A percentile compares a stretch with the other conserved stretches of the same genome.
Conservation (phyloP, 495 filamentous ascomycete species). For the Penicillium lagena region DNA sequence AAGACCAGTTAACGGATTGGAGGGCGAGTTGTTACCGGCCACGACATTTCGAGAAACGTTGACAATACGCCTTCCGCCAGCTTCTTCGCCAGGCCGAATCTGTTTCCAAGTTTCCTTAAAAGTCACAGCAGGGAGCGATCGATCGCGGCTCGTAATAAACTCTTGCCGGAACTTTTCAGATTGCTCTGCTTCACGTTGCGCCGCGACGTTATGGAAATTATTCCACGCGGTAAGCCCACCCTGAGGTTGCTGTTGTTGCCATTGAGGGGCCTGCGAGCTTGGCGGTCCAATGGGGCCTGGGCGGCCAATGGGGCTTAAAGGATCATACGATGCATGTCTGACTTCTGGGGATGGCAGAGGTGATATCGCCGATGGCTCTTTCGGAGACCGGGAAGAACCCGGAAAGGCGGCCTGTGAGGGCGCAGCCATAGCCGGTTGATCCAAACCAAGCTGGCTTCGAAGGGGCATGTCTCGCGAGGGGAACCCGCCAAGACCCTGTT, state of each 20-base stretch:
- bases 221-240: conserved; percentile 40
- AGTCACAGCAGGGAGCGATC: conserved; percentile 30
- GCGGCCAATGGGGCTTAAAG: conserved; percentile 31
- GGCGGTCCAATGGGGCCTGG: conserved; percentile 51
- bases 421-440: conserved; percentile 26
- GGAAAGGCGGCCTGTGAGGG: conserved; percentile 24
- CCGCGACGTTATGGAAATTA: conserved; percentile 36
- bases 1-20: conserved; percentile 28
- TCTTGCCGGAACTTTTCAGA: conserved; percentile 31
- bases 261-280: conserved; percentile 27
- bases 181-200: conserved; percentile 38
- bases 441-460: conserved; percentile 31
- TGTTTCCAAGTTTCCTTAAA: conserved; percentile 64
- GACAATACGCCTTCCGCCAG: conserved; percentile 3
- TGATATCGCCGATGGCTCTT: conserved; percentile 24
- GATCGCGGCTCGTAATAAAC: conserved; percentile 27
- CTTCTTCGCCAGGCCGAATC: conserved; percentile 37
- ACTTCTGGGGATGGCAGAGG: conserved; percentile 31
- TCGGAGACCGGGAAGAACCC: conserved; percentile 19
- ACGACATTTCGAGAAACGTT: background rate
- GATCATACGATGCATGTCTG: conserved; percentile 28
- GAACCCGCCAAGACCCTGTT: conserved; percentile 50
- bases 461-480: conserved; percentile 30
- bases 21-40: conserved; percentile 1
- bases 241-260: conserved; percentile 24